phyloP scores from a whole-genome alignment of 352 stramenopile species.

The Peronospora tabacina region DNA sequence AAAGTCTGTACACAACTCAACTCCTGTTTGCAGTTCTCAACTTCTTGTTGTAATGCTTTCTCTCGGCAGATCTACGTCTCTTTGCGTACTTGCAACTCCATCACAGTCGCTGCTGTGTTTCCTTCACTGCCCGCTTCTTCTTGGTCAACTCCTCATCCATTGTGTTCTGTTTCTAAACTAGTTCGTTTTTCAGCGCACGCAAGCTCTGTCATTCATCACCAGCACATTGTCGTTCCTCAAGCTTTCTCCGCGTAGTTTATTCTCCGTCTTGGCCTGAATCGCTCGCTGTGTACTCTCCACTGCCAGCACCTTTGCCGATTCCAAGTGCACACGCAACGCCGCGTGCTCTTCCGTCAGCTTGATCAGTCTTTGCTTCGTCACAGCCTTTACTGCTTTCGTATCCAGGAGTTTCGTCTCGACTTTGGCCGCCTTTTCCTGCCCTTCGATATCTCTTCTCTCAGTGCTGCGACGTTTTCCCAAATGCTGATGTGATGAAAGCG shows the following conservation, averaged over 20 bases:
- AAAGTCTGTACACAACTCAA: constrained; percentile 23
- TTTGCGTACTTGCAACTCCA: constrained; percentile 28
- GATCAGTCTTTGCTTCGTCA: constrained; percentile 44
- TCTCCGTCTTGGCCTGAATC: constrained; percentile 37
- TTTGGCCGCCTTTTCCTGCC: constrained; percentile 38
- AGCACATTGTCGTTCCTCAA: constrained; percentile 20
- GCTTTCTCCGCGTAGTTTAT: constrained; percentile 18
- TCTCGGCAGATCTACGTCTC: constrained; percentile 26
- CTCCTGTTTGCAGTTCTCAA: constrained; percentile 13
- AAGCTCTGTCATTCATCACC: constrained; percentile 13
- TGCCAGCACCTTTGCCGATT: constrained; percentile 24
- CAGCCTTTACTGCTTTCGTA: constrained; percentile 25
- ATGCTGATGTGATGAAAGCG: too few relatives aligned
- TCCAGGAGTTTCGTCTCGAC: constrained; percentile 37
- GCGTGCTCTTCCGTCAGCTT: constrained; percentile 61
- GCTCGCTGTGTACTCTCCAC: constrained; percentile 33
- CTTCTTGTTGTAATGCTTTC: constrained; percentile 14
- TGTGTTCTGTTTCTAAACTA: constrained; percentile 22
- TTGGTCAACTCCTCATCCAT: constrained; percentile 26
- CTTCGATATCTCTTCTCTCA: constrained; percentile 49
- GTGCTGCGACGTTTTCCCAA: constrained; percentile 33
- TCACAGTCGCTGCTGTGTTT: constrained; percentile 17
- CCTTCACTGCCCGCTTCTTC: constrained; percentile 19
- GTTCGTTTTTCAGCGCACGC: constrained; percentile 22
- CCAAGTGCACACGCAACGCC: constrained; percentile 38